Percentiles rank a stretch among this genome's conserved stretches.
phyloP scores from a whole-genome alignment of 2,329 filamentous ascomycete species.

The Penicillium sclerotiorum region DNA sequence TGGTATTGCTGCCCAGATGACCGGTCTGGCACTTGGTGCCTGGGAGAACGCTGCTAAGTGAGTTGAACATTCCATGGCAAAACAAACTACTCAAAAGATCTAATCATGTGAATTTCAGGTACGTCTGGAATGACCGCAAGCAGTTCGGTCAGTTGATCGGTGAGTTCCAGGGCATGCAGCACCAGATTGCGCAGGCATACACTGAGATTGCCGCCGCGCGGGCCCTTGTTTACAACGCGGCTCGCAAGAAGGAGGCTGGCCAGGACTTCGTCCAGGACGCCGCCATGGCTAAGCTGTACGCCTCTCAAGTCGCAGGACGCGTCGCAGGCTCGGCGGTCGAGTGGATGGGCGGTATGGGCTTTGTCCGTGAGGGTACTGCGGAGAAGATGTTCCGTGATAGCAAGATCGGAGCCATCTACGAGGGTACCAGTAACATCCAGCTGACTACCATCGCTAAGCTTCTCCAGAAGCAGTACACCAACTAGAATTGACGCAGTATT shows the following conservation, averaged over 20 bases:
- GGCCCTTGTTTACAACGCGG: slow-evolving; percentile 91
- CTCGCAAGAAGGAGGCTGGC: slow-evolving; percentile 96
- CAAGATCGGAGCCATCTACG: slow-evolving; percentile 98
- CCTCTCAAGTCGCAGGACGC: slow-evolving; percentile 86
- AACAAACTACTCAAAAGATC: not conserved
- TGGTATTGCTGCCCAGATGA: slow-evolving; percentile 98
- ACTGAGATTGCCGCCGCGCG: slow-evolving; percentile 90
- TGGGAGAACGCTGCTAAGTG: slow-evolving; percentile 89
- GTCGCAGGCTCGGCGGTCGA: slow-evolving; percentile 87
- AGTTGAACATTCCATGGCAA: slow-evolving; percentile 28
- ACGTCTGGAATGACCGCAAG: slow-evolving; percentile 97
- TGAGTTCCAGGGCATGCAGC: slow-evolving; percentile 99
- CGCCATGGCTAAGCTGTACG: slow-evolving; percentile 96
- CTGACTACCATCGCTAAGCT: slow-evolving; percentile 71
- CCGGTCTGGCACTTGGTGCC: slow-evolving; percentile 87
- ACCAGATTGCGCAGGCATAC: slow-evolving; percentile 95
- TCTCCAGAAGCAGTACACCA: slow-evolving; percentile 69
- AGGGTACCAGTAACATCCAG: slow-evolving; percentile 74
- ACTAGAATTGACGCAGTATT: slow-evolving; percentile 37
- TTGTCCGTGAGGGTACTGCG: slow-evolving; percentile 91
- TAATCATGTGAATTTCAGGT: slow-evolving; percentile 49
- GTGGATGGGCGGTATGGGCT: slow-evolving; percentile 99
- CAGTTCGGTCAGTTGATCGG: slow-evolving; percentile 94
- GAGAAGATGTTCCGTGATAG: slow-evolving; percentile 98
- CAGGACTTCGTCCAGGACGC: slow-evolving; percentile 94